These are phyloP conservation scores for Clitocybe nebularis DNA, from an alignment of 1,284 basidiomycete species.

Conservation along the genomic window DNA sequence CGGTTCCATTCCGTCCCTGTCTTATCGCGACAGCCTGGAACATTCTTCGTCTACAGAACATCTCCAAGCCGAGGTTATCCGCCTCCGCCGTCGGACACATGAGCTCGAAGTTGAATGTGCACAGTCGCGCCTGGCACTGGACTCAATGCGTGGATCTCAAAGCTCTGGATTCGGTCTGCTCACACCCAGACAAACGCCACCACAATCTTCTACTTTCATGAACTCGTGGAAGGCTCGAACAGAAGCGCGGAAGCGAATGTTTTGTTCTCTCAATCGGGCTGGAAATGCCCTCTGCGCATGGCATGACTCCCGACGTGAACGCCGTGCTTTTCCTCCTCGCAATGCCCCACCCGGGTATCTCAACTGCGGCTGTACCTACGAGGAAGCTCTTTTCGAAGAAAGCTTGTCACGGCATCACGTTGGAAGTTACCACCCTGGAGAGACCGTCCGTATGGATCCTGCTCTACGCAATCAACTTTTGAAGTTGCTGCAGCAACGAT, in stretches of 20 bases:
- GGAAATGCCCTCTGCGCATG: constrained; percentile 83
- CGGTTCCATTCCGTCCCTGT: background rate
- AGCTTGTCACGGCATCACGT: constrained; percentile 72
- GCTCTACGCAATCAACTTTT: constrained; percentile 75
- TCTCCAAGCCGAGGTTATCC: constrained; percentile 25
- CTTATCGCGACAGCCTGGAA: constrained; percentile 6
- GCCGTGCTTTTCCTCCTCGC: constrained; percentile 71
- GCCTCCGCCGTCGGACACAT: constrained; percentile 34
- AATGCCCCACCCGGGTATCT: constrained; percentile 72
- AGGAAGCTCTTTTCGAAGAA: constrained; percentile 81
- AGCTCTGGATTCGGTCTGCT: constrained; percentile 19
- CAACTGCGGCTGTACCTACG: constrained; percentile 79
- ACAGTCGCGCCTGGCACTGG: constrained; percentile 9
- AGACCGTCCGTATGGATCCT: constrained; percentile 82
- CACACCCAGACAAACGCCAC: constrained; percentile 35
- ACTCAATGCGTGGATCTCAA: constrained; percentile 4
- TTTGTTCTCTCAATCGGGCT: constrained; percentile 78
- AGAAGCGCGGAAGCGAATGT: constrained; percentile 61
- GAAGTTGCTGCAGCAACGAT: constrained; percentile 62
- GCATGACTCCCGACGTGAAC: constrained; percentile 81
- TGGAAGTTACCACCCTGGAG: constrained; percentile 77
- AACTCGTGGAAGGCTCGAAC: constrained; percentile 67
- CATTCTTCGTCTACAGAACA: constrained; percentile 8
- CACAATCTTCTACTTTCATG: constrained; percentile 46
- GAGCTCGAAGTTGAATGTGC: constrained; percentile 31